Base-by-base conservation (phyloP, 2,329 filamentous ascomycete genomes). In the Alternaria sp. region DNA sequence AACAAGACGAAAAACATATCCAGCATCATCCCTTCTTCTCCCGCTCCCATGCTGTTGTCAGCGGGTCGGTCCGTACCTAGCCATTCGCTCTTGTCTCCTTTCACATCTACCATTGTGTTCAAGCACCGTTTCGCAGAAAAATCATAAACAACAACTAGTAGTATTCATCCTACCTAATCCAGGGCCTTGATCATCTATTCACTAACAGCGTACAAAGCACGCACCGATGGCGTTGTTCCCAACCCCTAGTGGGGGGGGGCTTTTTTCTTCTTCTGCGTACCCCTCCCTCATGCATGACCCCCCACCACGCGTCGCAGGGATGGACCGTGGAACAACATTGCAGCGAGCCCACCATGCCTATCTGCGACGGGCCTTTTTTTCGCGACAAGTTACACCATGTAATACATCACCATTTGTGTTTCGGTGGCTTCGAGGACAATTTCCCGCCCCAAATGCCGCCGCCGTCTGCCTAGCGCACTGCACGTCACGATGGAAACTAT, bases 41-140 rank as follows among this genome's bases (percentile, higher is more conserved):
- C 48, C 23, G 23, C 48, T 14, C 39, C 33, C 48, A 37, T 17
- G 23, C 26, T 44, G 13, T 29, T n/a, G 33, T 24, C 34, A 53
- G 58, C 48, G 58, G 58, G n/a, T 31, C 58, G 58, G 58, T 41
- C 58, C 58, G 58, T 40, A 48, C 44, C 44, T 48, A 48, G 31
- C 44, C 7, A 48, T 21, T 8, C 8, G 26, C 31, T 17, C 44
- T 24, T 21, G 21, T 24, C 21, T 48, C 36, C 5, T 6, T 26
- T 6, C 13, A 48, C 3, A 53, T 24, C 48, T 31, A 34, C 28
- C 14, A 23, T 37, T 5, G 13, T 5, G 0, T 24, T 24, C 21
- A 24, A 13, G 17, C 14, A 21, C 37, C 11, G 37, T 40, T 2
- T 23, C 11, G 24, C 5, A 17, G 6, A 40, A 40, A 24, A 7